Conservation (phyloP, 805 yeast genomes). For the Metschnikowia anglica region DNA sequence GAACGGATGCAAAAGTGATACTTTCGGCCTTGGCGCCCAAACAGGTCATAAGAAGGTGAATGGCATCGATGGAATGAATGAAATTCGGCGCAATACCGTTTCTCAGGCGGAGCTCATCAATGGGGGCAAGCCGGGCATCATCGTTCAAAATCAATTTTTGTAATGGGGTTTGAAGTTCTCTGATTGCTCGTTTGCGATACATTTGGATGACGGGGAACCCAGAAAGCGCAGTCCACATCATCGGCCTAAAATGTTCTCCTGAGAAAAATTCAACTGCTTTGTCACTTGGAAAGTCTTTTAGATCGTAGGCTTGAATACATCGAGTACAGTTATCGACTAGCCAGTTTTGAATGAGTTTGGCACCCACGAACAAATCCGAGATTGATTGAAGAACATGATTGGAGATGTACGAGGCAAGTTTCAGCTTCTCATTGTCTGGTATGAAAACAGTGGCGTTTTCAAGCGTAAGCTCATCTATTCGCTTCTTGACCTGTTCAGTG, state of each 20-base stretch:
- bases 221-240: slow-evolving; percentile 43
- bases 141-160: slow-evolving; percentile 25
- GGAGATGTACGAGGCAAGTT: slow-evolving; percentile 15
- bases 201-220: slow-evolving; percentile 44
- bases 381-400: slow-evolving; percentile 16
- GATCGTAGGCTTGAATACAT: slow-evolving; percentile 29
- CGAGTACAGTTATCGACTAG: slow-evolving; percentile 30
- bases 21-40: slow-evolving; percentile 21
- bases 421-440: slow-evolving; percentile 2
- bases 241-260: slow-evolving; percentile 28
- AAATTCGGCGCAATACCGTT: slow-evolving; percentile 45
- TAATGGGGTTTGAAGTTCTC: slow-evolving; percentile 22
- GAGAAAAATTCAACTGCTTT: slow-evolving; percentile 22
- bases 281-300: slow-evolving; percentile 12
- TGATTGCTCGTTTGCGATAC: slow-evolving; percentile 25
- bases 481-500: slow-evolving; percentile 30
- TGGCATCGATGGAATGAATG: slow-evolving; percentile 43
- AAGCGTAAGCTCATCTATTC: slow-evolving; percentile 19
- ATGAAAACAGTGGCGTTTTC: not conserved
- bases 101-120: slow-evolving; percentile 31
- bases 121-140: slow-evolving; percentile 24
- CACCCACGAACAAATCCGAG: slow-evolving; percentile 32
- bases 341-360: slow-evolving; percentile 38
- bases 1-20: slow-evolving; percentile 39
- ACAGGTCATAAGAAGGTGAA: slow-evolving; percentile 40